Evolutionary conservation across 108 stramenopile species (phyloP).

Genomic region (Craspedostauros australis): DNA sequence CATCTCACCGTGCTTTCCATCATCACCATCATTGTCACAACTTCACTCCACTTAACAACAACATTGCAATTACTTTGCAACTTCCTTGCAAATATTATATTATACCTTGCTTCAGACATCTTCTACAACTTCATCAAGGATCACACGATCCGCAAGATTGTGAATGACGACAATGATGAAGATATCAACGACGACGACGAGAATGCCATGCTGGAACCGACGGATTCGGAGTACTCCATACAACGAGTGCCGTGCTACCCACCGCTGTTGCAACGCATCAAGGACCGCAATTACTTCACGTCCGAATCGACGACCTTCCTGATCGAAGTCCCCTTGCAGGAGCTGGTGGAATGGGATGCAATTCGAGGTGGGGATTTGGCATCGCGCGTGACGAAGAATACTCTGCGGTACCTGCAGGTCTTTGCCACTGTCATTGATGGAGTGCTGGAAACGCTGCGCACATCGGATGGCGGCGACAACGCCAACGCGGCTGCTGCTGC

Average conservation of each 20-base stretch:
- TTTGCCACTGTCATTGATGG: conserved; percentile 67
- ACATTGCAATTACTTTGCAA: not conserved
- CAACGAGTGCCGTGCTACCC: conserved; percentile 62
- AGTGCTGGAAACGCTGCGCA: conserved; percentile 21
- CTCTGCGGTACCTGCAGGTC: conserved; percentile 62
- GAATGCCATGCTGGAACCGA: conserved; percentile 53
- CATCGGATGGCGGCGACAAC: not conserved
- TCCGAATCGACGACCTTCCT: conserved; percentile 37
- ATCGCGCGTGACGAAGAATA: conserved; percentile 54
- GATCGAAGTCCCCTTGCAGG: conserved; percentile 66
- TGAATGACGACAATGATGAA: conserved; percentile 8
- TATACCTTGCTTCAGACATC: conserved; percentile 21
- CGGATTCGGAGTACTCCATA: conserved; percentile 22
- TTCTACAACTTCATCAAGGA: conserved; percentile 60
- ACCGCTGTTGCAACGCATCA: conserved; percentile 66
- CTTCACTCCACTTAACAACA: no score
- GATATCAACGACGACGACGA: conserved; percentile 39
- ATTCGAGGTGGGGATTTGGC: conserved; percentile 61
- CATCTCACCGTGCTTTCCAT: no score
- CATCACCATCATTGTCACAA: no score
- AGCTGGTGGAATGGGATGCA: conserved; percentile 61
- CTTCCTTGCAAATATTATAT: no score
- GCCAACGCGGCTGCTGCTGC: not conserved
- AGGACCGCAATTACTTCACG: conserved; percentile 48
- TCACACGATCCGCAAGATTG: conserved; percentile 55